Evolutionary conservation across 2,329 filamentous ascomycete species (phyloP).

Genomic region (Sphaceloma murrayae): DNA sequence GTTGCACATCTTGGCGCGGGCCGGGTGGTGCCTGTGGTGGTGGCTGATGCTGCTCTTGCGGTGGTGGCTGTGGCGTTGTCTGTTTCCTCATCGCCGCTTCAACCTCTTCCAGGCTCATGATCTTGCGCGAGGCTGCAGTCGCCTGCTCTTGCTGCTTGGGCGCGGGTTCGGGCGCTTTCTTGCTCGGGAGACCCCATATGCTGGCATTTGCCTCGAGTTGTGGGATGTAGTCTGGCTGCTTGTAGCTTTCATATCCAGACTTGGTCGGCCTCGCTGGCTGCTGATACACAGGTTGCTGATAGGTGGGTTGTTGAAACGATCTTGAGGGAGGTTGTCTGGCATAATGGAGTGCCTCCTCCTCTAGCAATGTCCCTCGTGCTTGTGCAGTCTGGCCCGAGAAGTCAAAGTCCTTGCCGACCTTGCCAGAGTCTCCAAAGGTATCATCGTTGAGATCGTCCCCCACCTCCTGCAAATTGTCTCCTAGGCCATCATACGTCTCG

Average conservation of each 20-base stretch:
- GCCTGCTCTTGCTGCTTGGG: slow-evolving; percentile 21
- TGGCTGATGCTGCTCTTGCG: slow-evolving; percentile 35
- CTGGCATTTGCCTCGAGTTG: slow-evolving; percentile 88
- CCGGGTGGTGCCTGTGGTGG: slow-evolving; percentile 32
- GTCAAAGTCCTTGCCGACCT: slow-evolving; percentile 86
- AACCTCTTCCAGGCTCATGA: slow-evolving; percentile 94
- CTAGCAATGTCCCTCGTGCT: slow-evolving; percentile 74
- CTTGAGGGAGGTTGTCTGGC: slow-evolving; percentile 57
- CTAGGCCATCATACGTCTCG: slow-evolving; percentile 92
- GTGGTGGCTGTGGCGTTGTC: slow-evolving; percentile 39
- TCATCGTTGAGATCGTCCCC: slow-evolving; percentile 96
- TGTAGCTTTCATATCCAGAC: slow-evolving; percentile 87
- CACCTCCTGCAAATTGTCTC: slow-evolving; percentile 80
- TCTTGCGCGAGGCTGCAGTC: slow-evolving; percentile 50
- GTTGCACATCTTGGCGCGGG: slow-evolving; percentile 24
- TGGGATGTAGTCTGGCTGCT: slow-evolving; percentile 71
- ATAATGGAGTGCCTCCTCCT: slow-evolving; percentile 78
- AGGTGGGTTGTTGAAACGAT: slow-evolving; percentile 31
- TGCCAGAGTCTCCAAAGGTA: slow-evolving; percentile 57
- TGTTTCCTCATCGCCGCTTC: slow-evolving; percentile 83
- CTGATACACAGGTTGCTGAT: slow-evolving; percentile 31
- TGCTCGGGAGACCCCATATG: slow-evolving; percentile 74
- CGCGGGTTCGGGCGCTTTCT: slow-evolving; percentile 31
- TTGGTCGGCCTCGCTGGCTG: slow-evolving; percentile 52
- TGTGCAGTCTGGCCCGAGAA: slow-evolving; percentile 91